These are phyloP conservation scores for Neobulgaria alba DNA, from an alignment of 2,329 filamentous ascomycete genomes.

Conservation along the genomic window DNA sequence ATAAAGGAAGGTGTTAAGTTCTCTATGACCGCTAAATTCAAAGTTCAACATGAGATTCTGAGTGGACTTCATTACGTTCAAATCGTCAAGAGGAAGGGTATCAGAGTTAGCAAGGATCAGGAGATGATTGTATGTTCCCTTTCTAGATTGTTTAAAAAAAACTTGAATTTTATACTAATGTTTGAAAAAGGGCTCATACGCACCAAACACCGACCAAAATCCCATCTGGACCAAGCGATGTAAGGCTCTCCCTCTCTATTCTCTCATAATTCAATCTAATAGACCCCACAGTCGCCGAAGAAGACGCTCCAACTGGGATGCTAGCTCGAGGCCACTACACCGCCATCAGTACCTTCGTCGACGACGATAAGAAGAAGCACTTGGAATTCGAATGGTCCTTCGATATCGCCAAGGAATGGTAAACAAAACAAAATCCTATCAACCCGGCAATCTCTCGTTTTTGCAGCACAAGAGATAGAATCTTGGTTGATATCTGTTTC, in stretches of 20 bases:
- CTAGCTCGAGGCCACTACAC: slow-evolving; percentile 84
- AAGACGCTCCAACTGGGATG: slow-evolving; percentile 89
- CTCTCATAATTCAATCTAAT: slow-evolving; percentile 3
- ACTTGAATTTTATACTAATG: neutral
- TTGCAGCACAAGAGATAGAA: no score
- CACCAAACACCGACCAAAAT: slow-evolving; percentile 84
- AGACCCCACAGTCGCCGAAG: slow-evolving; percentile 60
- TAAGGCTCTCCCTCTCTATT: slow-evolving; percentile 47
- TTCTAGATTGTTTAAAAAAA: neutral
- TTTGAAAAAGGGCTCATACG: slow-evolving; percentile 67
- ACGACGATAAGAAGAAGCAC: slow-evolving; percentile 88
- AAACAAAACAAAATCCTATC: no score
- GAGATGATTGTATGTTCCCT: slow-evolving; percentile 81
- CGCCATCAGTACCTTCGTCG: slow-evolving; percentile 81
- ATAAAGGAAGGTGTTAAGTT: slow-evolving; percentile 95
- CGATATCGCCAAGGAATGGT: slow-evolving; percentile 96
- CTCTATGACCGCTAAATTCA: slow-evolving; percentile 89
- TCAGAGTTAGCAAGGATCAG: slow-evolving; percentile 83
- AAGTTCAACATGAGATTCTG: slow-evolving; percentile 93
- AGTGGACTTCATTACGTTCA: slow-evolving; percentile 95
- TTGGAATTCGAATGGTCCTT: slow-evolving; percentile 94
- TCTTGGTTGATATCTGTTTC: no score
- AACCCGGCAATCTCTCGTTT: no score
- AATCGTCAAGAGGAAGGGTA: slow-evolving; percentile 80
- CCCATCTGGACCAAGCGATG: slow-evolving; percentile 84